Conservation (phyloP, 495 filamentous ascomycete species). For the Bombardia bombarda region DNA sequence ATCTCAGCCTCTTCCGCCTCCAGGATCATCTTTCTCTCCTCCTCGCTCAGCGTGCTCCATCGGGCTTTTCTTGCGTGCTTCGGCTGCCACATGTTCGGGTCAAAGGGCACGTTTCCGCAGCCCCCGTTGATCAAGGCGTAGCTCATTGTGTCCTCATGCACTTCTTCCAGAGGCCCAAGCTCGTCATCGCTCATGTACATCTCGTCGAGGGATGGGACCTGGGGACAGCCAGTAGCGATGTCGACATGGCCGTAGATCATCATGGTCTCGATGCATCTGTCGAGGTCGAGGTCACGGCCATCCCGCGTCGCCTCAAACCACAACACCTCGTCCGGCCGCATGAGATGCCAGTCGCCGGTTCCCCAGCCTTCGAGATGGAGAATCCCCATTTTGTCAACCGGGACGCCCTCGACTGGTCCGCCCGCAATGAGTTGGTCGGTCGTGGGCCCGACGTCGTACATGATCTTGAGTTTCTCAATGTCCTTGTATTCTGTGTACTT, state of each 20-base stretch:
- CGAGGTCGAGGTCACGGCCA: conserved; percentile 34
- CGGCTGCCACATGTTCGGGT: conserved; percentile 22
- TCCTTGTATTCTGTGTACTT: conserved; percentile 31
- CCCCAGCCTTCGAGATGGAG: conserved; percentile 47
- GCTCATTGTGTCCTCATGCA: neutral
- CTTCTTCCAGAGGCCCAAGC: neutral
- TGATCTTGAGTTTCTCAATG: conserved; percentile 36
- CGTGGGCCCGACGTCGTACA: conserved; percentile 23
- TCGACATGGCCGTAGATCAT: conserved; percentile 51
- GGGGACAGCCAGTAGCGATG: conserved; percentile 27
- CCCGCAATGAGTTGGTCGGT: neutral
- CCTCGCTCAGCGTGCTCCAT: conserved; percentile 18
- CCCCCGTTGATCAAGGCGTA: conserved; percentile 11
- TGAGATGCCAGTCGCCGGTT: conserved; percentile 27
- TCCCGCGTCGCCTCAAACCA: conserved; percentile 40
- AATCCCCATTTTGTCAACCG: conserved; percentile 36
- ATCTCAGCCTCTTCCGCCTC: neutral
- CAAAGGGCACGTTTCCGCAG: conserved; percentile 26
- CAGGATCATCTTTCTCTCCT: conserved; percentile 19
- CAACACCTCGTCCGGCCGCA: conserved; percentile 50
- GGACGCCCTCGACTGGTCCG: conserved; percentile 38
- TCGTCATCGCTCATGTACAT: conserved; percentile 39
- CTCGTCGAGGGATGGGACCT: conserved; percentile 30
- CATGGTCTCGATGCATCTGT: conserved; percentile 36
- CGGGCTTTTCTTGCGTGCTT: conserved; percentile 26